These are phyloP conservation scores for Ocimum tenuiflorum DNA, from an alignment of 257 asterid species.

Conservation along the genomic window DNA sequence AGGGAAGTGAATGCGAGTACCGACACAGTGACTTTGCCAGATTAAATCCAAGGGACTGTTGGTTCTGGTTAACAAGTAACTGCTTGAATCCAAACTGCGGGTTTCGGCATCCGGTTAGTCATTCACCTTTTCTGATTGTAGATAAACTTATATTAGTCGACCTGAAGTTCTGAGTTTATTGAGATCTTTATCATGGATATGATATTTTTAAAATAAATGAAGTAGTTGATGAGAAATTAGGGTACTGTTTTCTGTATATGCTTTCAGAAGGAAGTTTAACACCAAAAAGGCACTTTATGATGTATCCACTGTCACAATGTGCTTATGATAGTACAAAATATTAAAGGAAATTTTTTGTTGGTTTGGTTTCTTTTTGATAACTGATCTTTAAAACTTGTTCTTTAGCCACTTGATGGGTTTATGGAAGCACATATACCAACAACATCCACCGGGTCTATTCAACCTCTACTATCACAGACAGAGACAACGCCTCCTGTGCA, in stretches of 20 bases:
- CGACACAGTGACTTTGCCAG: conserved; percentile 55
- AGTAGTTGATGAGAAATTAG: neutral
- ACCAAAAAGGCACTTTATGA: neutral
- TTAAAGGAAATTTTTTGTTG: neutral
- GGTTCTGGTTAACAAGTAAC: conserved; percentile 47
- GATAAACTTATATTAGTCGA: neutral
- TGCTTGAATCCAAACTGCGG: conserved; percentile 51
- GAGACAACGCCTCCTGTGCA: conserved; percentile 23
- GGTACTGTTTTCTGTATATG: neutral
- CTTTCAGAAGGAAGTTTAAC: neutral
- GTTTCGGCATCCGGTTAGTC: conserved; percentile 58
- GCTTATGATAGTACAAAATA: neutral
- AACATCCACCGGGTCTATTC: conserved; percentile 27
- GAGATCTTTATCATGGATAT: neutral
- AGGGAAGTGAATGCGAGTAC: conserved; percentile 59
- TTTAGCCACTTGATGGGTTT: conserved; percentile 54
- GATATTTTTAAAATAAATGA: neutral
- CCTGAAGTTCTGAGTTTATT: neutral
- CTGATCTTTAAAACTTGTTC: neutral
- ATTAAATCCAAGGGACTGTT: conserved; percentile 53
- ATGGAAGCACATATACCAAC: conserved; percentile 33
- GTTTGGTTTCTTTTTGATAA: neutral
- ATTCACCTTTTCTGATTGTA: neutral
- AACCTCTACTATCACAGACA: conserved; percentile 20
- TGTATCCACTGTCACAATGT: neutral